Evolutionary conservation across 176 grass and related monocot genomes (phyloP).

Genomic region (Lolium perenne): DNA sequence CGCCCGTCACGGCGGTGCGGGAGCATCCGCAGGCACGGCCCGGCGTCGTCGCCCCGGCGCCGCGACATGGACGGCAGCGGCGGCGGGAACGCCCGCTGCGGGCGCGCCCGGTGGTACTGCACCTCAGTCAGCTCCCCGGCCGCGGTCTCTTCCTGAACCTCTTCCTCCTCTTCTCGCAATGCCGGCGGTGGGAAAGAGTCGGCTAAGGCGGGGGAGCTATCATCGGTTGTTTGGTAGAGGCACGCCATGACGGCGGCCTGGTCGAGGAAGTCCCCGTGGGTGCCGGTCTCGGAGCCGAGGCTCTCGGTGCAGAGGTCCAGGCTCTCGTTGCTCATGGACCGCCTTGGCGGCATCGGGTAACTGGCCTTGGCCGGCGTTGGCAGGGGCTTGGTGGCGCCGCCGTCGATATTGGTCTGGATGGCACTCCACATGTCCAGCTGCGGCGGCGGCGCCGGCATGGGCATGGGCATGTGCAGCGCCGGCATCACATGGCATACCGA

Average conservation of each 20-base stretch:
- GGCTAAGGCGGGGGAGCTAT: not conserved
- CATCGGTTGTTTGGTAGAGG: not conserved
- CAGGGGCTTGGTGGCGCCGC: not conserved
- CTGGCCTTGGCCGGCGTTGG: not conserved
- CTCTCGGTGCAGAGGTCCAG: conserved; percentile 74
- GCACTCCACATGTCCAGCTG: conserved; percentile 56
- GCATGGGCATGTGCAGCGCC: not conserved
- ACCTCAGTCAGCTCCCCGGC: conserved; percentile 27
- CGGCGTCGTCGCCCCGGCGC: conserved; percentile 22
- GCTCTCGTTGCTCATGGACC: conserved; percentile 64
- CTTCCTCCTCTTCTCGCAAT: not conserved
- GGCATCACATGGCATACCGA: conserved; percentile 31
- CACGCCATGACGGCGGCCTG: conserved; percentile 10
- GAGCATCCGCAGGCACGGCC: conserved; percentile 55
- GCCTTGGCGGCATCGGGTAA: conserved; percentile 38
- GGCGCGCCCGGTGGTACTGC: conserved; percentile 55
- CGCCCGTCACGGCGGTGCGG: conserved; percentile 58
- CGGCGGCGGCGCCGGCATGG: not conserved
- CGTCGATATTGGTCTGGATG: conserved; percentile 45
- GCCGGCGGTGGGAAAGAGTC: not conserved
- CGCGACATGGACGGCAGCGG: conserved; percentile 59
- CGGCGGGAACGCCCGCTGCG: conserved; percentile 55
- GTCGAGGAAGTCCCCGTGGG: conserved; percentile 35
- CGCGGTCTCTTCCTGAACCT: not conserved
- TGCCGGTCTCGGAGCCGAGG: conserved; percentile 72